Evolutionary conservation across 768 basidiomycete species (phyloP).

Genomic region (Pisolithus tinctorius): DNA sequence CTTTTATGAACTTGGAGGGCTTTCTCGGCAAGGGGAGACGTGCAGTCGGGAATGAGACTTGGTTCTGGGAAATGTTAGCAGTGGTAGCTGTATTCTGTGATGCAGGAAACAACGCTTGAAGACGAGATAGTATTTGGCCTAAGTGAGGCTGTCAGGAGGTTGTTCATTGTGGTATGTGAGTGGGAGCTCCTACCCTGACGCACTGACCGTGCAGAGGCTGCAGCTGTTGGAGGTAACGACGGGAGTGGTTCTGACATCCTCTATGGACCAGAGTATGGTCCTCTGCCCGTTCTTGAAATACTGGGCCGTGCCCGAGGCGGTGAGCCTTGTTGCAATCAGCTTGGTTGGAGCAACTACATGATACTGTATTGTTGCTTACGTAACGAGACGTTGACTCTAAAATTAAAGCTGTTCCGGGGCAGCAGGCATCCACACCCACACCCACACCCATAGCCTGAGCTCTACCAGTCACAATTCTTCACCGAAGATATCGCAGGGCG

Average conservation of each 20-base stretch:
- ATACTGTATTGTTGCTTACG: background rate
- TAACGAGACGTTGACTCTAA: background rate
- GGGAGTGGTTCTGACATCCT: background rate
- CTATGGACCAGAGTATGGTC: background rate
- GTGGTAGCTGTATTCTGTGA: constrained; percentile 20
- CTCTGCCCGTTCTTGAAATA: background rate
- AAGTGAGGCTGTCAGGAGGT: background rate
- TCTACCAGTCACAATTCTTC: too few relatives aligned
- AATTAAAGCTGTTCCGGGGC: too few relatives aligned
- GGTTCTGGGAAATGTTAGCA: constrained; percentile 15
- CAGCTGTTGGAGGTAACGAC: constrained; percentile 5
- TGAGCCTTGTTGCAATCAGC: background rate
- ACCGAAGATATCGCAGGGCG: too few relatives aligned
- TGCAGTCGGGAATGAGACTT: constrained; percentile 15
- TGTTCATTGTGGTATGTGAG: background rate
- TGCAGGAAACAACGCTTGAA: constrained; percentile 47
- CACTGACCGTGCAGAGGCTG: constrained; percentile 5
- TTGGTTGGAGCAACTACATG: background rate
- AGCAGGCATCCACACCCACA: too few relatives aligned
- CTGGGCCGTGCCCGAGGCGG: background rate
- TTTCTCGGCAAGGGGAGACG: constrained; percentile 18
- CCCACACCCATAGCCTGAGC: too few relatives aligned
- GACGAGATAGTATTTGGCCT: constrained; percentile 40
- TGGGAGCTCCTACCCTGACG: constrained; percentile 4
- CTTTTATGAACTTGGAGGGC: constrained; percentile 47